Base-by-base conservation (phyloP, 345 rosid species). In the Citrus sp. region DNA sequence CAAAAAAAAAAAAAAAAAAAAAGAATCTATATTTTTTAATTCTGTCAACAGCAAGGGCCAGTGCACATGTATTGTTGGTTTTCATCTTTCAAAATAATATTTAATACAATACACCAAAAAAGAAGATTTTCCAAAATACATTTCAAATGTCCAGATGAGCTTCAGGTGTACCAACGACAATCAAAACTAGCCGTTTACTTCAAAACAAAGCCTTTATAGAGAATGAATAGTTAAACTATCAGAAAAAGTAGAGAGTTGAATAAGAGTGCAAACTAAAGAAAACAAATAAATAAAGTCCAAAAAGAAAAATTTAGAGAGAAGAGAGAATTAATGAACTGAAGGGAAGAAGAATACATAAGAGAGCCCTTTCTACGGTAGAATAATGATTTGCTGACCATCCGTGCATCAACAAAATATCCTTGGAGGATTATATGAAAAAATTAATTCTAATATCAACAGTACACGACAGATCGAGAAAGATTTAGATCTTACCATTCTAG, bases 1-100 rank as follows among this genome's bases (percentile, higher is more conserved):
- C 34, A 0, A 4, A 32, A 32, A 38, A 1, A 78, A 18, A 56
- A 59, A n/a, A n/a, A n/a, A n/a, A 38, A 81, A 75, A 76, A 28
- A 9, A 4, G 59, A 9, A 79, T 77, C 73, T 22, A 38, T 30
- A 79, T 46, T 55, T 55, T 61, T 72, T 68, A 72, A 75, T 75
- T 74, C 49, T 21, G 77, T 72, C 80, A 78, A 32, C 38, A 71
- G 63, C 35, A 70, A 35, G 80, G 83, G 78, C 62, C 86, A 81
- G 35, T 25, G 74, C 82, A 82, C 82, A 79, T 83, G 82, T 62
- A 79, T 72, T 28, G 79, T 32, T 83, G 37, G 74, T 30, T 61
- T 65, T 40, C 66, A 66, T 35, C 38, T 51, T 56, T 54, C 14
- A 42, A 61, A 40, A 22, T 13, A 25, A 32, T 25, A 18, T 66